Evolutionary conservation across 2,329 filamentous ascomycete genomes (phyloP), one percentile per base, ranked within the genome.

Genomic region (Alternaria sp.): DNA sequence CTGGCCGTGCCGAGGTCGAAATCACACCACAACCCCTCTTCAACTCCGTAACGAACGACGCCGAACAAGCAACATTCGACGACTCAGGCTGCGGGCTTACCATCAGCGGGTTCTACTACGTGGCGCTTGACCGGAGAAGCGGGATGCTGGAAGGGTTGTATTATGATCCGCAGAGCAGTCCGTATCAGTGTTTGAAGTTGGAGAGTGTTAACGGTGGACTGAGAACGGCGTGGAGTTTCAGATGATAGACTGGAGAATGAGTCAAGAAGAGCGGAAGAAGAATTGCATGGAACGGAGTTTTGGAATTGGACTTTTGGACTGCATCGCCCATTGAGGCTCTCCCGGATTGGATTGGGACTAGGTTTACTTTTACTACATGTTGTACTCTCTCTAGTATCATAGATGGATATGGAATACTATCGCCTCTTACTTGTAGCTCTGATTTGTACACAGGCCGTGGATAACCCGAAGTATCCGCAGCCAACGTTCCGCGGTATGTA

Each of bases 61-160:
- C 63, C 1, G 73, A 75, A 46, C 73, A 74, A 9, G 65, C 66
- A 1, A 61, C 65, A 3, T 77, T 78, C 56, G 75, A 77, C n/a
- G 75, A 78, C 19, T 73, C 74, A 6, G 75, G 78, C 15, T 79
- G 75, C 57, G 85, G 85, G 0, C 74, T 86, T 40, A 87, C 85
- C 8, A 87, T 87, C 57, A 81, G 77, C 26, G 85, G 85, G 0
- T 87, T 87, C 65, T 87, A 87, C 66, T 87, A 86, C 68, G 80
- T 86, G 6, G 83, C 81, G 69, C 61, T 87, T 69, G 70, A 80
- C 59, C 74, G 85, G 45, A 74, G 74, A 12, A 82, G 84, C 69
- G 85, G 85, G 1, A 68, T 65, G 15, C 76, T 86, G 5, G 82
- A 86, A 67, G 85, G 85, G 0, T 74, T 86, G 65, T 87, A 87